Conservation (phyloP, 305 asterid species). For the Coffea humblotiana region DNA sequence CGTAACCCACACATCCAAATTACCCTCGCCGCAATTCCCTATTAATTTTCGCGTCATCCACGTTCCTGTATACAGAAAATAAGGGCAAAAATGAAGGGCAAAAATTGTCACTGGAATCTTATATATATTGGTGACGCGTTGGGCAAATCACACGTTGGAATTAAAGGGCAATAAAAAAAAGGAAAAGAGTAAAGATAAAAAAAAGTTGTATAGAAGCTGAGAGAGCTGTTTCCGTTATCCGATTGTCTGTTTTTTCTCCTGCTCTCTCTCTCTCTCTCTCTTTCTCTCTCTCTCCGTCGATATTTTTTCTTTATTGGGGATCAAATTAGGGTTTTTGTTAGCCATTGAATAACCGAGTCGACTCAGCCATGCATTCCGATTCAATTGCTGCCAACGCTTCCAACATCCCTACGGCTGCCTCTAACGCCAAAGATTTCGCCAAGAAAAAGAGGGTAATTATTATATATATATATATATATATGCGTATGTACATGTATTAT, state of each 20-base stretch:
- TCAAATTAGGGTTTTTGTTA: slow-evolving; percentile 28
- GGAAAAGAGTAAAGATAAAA: not conserved
- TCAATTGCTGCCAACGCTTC: slow-evolving; percentile 39
- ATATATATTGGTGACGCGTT: too few species aligned
- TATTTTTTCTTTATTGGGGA: slow-evolving; percentile 8
- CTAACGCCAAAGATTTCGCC: slow-evolving; percentile 44
- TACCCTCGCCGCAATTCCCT: too few species aligned
- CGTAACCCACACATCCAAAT: too few species aligned
- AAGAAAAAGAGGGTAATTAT: slow-evolving; percentile 54
- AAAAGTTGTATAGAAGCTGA: slow-evolving; percentile 18
- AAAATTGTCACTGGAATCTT: too few species aligned
- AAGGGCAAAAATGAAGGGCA: too few species aligned
- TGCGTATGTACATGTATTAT: not conserved
- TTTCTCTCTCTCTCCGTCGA: slow-evolving; percentile 1
- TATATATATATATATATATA: not conserved
- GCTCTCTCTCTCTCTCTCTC: not conserved
- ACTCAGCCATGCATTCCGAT: slow-evolving; percentile 49
- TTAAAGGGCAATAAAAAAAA: not conserved
- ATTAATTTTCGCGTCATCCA: too few species aligned
- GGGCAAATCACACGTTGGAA: too few species aligned
- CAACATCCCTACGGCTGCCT: slow-evolving; percentile 31
- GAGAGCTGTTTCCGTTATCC: slow-evolving; percentile 24
- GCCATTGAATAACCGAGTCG: slow-evolving; percentile 14
- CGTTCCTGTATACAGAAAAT: too few species aligned
- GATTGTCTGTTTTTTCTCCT: slow-evolving; percentile 5